Conservation (phyloP, 805 yeast species). For the Teunomyces gatunensis region DNA sequence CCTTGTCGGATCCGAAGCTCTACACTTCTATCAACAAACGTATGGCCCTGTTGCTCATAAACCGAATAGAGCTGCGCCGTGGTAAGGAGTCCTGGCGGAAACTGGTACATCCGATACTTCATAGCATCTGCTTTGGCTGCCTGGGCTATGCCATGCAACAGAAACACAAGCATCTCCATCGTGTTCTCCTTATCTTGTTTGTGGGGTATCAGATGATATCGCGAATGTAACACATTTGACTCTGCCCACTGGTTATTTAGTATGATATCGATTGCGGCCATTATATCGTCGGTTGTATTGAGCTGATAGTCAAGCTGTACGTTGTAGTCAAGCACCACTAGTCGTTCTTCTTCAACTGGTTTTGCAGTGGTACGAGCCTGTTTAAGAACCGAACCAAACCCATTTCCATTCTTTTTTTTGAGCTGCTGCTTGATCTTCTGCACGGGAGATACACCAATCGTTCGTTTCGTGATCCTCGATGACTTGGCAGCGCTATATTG, state of each 20-base stretch:
- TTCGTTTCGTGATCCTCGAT: constrained; percentile 26
- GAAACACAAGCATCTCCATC: constrained; percentile 30
- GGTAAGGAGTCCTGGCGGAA: constrained; percentile 42
- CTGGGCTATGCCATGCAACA: constrained; percentile 32
- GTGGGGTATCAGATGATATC: constrained; percentile 17
- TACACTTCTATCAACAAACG: constrained; percentile 48
- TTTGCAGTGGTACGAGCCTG: neutral
- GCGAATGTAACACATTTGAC: constrained; percentile 23
- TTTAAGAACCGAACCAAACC: neutral
- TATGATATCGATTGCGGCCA: constrained; percentile 31
- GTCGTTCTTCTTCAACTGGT: constrained; percentile 1
- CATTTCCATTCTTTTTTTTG: constrained; percentile 14
- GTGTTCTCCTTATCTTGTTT: constrained; percentile 5
- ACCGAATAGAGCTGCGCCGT: constrained; percentile 50
- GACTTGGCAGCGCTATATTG: constrained; percentile 41
- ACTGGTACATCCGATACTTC: constrained; percentile 28
- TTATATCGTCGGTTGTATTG: constrained; percentile 25
- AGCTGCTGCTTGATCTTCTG: constrained; percentile 23
- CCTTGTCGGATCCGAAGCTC: constrained; percentile 38
- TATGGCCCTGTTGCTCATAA: constrained; percentile 42
- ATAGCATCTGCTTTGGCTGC: constrained; percentile 35
- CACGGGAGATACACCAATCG: constrained; percentile 21
- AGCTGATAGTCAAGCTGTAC: constrained; percentile 40
- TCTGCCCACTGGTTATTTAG: constrained; percentile 40
- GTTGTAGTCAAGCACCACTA: constrained; percentile 30